phyloP scores from a whole-genome alignment of 306 rosid genomes.

The Malus fusca region DNA sequence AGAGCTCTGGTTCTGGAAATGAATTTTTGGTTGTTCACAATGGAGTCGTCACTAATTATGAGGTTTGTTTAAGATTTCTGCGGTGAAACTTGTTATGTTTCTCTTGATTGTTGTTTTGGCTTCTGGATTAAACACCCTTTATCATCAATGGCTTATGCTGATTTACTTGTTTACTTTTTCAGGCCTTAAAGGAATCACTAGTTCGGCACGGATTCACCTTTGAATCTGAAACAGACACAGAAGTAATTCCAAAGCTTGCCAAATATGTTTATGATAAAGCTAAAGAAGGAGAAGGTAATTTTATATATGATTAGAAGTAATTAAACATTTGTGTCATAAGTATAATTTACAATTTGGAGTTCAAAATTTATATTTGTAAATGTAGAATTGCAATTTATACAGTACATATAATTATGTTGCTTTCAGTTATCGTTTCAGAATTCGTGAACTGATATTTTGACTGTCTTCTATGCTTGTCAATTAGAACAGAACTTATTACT shows the following conservation, averaged over 20 bases:
- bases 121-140: neutral
- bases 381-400: neutral
- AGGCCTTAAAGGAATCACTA: conserved; percentile 87
- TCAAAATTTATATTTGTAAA: neutral
- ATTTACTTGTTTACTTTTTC: conserved; percentile 19
- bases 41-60: conserved; percentile 82
- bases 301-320: neutral
- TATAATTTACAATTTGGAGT: neutral
- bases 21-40: conserved; percentile 94
- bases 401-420: neutral
- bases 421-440: neutral
- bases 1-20: conserved; percentile 63
- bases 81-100: neutral
- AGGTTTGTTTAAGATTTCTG: conserved; percentile 41
- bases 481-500: neutral
- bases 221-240: conserved; percentile 93
- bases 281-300: conserved; percentile 58
- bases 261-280: conserved; percentile 88
- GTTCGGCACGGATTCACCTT: conserved; percentile 74
- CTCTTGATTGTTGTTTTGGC: neutral
- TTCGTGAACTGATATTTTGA: neutral
- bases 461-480: neutral
- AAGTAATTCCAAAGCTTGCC: conserved; percentile 97
- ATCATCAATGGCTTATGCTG: neutral
- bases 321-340: neutral